phyloP scores from a whole-genome alignment of 306 rosid species.

The Prunus fruticosa region DNA sequence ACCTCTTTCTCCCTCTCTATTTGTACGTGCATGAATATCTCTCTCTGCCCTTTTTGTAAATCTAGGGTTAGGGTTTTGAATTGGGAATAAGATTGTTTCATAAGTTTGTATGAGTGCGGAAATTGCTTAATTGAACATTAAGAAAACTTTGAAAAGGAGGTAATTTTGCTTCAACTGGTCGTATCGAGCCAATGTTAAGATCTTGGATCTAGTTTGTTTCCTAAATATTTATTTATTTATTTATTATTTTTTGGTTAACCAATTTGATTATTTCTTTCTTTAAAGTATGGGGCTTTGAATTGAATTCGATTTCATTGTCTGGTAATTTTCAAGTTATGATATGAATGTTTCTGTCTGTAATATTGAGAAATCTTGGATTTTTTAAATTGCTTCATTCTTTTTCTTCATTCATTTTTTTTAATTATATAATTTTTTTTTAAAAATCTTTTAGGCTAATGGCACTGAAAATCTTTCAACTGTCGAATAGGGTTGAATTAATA shows the following conservation, averaged over 20 bases:
- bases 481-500: neutral
- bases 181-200: neutral
- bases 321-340: neutral
- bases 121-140: neutral
- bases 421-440: too few relatives aligned
- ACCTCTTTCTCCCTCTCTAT: neutral
- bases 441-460: too few relatives aligned
- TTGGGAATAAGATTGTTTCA: neutral
- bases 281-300: neutral
- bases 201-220: neutral
- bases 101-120: neutral
- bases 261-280: neutral
- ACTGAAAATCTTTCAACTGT: too few relatives aligned
- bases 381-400: neutral
- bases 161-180: neutral
- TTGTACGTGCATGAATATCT: neutral
- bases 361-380: neutral
- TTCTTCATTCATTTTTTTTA: too few relatives aligned
- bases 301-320: neutral
- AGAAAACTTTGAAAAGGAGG: neutral
- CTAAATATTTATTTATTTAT: too few relatives aligned
- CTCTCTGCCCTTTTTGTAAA: neutral
- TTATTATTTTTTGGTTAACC: neutral
- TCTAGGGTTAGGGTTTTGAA: conserved; percentile 61
- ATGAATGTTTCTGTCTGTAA: too few relatives aligned